Conservation (phyloP, 176 grass and related monocot genomes). For the Aegilops bicornis region DNA sequence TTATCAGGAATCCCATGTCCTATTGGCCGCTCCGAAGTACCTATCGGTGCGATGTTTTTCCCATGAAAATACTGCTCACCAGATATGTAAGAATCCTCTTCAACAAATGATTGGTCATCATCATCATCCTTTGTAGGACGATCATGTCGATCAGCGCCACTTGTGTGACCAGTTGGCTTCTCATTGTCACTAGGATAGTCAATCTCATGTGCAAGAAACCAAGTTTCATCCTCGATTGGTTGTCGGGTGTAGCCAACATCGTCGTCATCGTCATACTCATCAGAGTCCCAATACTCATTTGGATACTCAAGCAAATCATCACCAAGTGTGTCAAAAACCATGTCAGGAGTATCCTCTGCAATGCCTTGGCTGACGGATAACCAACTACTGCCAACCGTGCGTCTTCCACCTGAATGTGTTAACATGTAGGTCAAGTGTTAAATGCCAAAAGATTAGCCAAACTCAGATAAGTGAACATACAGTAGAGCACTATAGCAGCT, state of each 20-base stretch:
- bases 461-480: neutral
- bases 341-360: constrained; percentile 86
- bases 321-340: constrained; percentile 77
- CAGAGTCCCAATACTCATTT: constrained; percentile 99
- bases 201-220: constrained; percentile 98
- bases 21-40: constrained; percentile 40
- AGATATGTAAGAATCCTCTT: constrained; percentile 93
- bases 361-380: constrained; percentile 97
- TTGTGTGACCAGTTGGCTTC: constrained; percentile 59
- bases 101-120: constrained; percentile 84
- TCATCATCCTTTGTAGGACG: constrained; percentile 72
- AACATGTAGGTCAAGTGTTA: constrained; percentile 4
- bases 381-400: constrained; percentile 74
- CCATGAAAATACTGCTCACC: constrained; percentile 78
- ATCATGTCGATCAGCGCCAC: constrained; percentile 58
- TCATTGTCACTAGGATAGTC: constrained; percentile 99
- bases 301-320: constrained; percentile 89
- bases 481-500: neutral
- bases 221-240: constrained; percentile 95
- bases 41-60: constrained; percentile 55
- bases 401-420: constrained; percentile 66
- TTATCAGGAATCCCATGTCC: constrained; percentile 56
- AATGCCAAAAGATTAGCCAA: neutral
- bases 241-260: constrained; percentile 96
- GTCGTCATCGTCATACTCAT: constrained; percentile 92